Conservation (phyloP, 1,284 basidiomycete genomes). For the Golubevia pallescens region DNA sequence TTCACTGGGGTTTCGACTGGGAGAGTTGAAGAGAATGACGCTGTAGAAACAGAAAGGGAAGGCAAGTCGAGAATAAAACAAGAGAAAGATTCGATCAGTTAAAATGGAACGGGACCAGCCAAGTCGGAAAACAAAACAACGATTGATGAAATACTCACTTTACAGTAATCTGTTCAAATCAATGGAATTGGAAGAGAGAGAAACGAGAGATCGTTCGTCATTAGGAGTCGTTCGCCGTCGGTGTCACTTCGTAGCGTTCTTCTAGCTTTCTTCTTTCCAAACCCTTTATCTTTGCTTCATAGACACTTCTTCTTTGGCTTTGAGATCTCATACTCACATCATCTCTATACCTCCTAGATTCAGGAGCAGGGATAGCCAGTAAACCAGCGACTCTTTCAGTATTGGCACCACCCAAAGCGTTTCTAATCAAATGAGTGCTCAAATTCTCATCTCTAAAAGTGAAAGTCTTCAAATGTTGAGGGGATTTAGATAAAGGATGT, state of each 20-base stretch:
- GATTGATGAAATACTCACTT: too few relatives aligned
- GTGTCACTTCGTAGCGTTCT: too few relatives aligned
- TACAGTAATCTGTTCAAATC: background rate
- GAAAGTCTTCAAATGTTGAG: conserved; percentile 34
- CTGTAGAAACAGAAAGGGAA: background rate
- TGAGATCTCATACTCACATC: too few relatives aligned
- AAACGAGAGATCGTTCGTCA: too few relatives aligned
- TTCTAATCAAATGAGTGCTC: conserved; percentile 88
- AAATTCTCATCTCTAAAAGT: conserved; percentile 76
- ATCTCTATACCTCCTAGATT: too few relatives aligned
- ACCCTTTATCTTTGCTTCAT: background rate
- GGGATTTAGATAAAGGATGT: conserved; percentile 51
- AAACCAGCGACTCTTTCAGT: conserved; percentile 72
- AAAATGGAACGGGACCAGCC: too few relatives aligned
- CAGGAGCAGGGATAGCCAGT: conserved; percentile 83
- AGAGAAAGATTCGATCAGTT: background rate
- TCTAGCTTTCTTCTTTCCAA: too few relatives aligned
- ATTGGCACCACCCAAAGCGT: conserved; percentile 88
- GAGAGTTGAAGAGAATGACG: background rate
- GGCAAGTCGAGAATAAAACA: background rate
- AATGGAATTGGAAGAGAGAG: background rate
- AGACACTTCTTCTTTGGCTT: too few relatives aligned
- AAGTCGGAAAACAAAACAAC: too few relatives aligned
- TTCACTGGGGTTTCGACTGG: background rate
- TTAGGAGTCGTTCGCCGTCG: too few relatives aligned